Base-by-base conservation (phyloP, 2,329 filamentous ascomycete genomes). In the Chaetomiaceae sp. region DNA sequence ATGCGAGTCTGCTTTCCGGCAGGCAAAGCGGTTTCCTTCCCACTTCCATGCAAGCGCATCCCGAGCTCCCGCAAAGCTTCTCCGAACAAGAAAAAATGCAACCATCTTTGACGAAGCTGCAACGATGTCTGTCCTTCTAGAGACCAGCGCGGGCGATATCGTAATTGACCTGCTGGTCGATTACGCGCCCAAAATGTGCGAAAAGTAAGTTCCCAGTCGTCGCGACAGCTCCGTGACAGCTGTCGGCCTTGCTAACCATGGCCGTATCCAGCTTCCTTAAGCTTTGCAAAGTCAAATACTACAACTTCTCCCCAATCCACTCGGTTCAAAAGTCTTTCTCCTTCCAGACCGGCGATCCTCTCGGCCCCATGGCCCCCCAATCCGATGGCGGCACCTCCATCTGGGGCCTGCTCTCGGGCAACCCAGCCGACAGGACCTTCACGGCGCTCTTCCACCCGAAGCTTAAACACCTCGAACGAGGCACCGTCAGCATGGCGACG, bases 221-320 rank as follows among this genome's bases (percentile, higher is more conserved):
- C 27, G 27, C 27, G 14, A 31, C 22, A 42, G 7, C 29, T 59
- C 52, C 37, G 46, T 25, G 14, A 31, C 15, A 15, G 33, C n/a
- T 19, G 33, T 3, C 33, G 3, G 33, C 14, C 12, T 38, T 60
- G 75, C 82, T 84, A 75, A 86, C 75, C 69, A 57, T 66, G 58
- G 68, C 64, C 75, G 76, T 25, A 6, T 78, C 75, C 71, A 95
- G 90, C 79, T 97, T 99, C 71, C 77, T 99, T 53, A 97, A 99
- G 79, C 88, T 99, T 64, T 96, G 94, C 83, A 97, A 97, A 75
- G 78, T 91, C 72, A 99, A 96, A 76, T 99, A 97, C 75, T 99
- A 96, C 83, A 97, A 97, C 76, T 97, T 95, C 71, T 85, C 91
- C 6, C 94, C 92, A 23, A 76, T 97, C 51, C 89, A 96, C 74